Evolutionary conservation across 176 grass and related monocot species (phyloP).

Genomic region (Eragrostis nindensis): DNA sequence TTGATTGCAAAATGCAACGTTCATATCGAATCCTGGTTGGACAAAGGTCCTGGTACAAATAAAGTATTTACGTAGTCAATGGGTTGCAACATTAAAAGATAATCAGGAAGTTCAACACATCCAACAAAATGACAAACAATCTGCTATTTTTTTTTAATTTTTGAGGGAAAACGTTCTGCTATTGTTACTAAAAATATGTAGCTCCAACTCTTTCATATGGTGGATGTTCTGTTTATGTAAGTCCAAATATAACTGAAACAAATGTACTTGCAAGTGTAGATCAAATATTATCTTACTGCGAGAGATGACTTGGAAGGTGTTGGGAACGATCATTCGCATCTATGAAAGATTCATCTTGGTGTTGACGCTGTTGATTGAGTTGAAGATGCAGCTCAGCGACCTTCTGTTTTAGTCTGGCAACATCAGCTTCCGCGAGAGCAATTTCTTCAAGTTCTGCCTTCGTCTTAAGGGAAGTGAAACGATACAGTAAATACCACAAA

Average conservation of each 20-base stretch:
- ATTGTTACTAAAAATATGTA: conserved; percentile 29
- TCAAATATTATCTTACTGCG: conserved; percentile 64
- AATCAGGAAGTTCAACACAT: not conserved
- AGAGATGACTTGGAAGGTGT: no score
- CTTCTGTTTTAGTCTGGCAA: conserved; percentile 90
- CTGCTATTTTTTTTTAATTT: not conserved
- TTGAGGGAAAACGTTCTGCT: not conserved
- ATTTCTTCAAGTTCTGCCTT: conserved; percentile 94
- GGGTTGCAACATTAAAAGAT: conserved; percentile 6
- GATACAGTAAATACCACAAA: conserved; percentile 27
- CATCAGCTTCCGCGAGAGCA: conserved; percentile 86
- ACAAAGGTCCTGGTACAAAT: conserved; percentile 74
- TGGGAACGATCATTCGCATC: no score
- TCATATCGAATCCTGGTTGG: conserved; percentile 93
- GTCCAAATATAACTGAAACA: conserved; percentile 21
- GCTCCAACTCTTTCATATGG: not conserved
- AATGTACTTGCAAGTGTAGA: not conserved
- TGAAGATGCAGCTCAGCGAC: conserved; percentile 95
- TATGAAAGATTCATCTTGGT: conserved; percentile 76
- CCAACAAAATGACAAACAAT: conserved; percentile 16
- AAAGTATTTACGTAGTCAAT: conserved; percentile 39
- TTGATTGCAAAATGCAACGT: conserved; percentile 82
- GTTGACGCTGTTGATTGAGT: conserved; percentile 91
- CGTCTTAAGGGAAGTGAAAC: conserved; percentile 53
- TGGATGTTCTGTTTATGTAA: not conserved